phyloP scores from a whole-genome alignment of 2,329 filamentous ascomycete species.

The Aspergillus hiratsukae region DNA sequence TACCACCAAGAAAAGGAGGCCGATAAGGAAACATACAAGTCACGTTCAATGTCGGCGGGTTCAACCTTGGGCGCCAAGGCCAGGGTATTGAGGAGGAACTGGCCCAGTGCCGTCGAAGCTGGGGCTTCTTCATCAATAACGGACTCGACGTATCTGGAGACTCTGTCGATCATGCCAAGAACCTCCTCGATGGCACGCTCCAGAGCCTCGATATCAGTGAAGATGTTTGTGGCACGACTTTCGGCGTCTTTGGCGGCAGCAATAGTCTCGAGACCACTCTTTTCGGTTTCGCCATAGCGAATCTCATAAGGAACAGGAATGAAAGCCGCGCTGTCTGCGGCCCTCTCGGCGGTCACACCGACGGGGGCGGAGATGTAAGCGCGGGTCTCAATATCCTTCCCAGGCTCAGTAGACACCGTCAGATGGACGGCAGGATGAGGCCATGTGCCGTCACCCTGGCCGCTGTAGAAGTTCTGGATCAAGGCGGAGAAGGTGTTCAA shows the following conservation, averaged over 20 bases:
- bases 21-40: slow-evolving; percentile 61
- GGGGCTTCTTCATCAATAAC: slow-evolving; percentile 84
- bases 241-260: slow-evolving; percentile 76
- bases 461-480: slow-evolving; percentile 99
- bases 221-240: slow-evolving; percentile 65
- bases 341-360: slow-evolving; percentile 88
- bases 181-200: slow-evolving; percentile 84
- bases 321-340: slow-evolving; percentile 93
- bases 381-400: slow-evolving; percentile 80
- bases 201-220: slow-evolving; percentile 84
- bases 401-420: slow-evolving; percentile 85
- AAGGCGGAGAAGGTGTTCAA: slow-evolving; percentile 97
- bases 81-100: slow-evolving; percentile 91
- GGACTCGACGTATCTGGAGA: slow-evolving; percentile 85
- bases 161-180: slow-evolving; percentile 81
- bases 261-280: slow-evolving; percentile 76
- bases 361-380: slow-evolving; percentile 96
- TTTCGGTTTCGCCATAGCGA: slow-evolving; percentile 76
- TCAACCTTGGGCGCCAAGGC: slow-evolving; percentile 94
- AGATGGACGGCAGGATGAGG: slow-evolving; percentile 96
- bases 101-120: slow-evolving; percentile 85
- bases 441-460: slow-evolving; percentile 93
- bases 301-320: slow-evolving; percentile 96
- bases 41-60: slow-evolving; percentile 80
- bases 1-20: background rate